Base-by-base conservation (phyloP, 2,329 filamentous ascomycete species). In the Venturia pyrina region DNA sequence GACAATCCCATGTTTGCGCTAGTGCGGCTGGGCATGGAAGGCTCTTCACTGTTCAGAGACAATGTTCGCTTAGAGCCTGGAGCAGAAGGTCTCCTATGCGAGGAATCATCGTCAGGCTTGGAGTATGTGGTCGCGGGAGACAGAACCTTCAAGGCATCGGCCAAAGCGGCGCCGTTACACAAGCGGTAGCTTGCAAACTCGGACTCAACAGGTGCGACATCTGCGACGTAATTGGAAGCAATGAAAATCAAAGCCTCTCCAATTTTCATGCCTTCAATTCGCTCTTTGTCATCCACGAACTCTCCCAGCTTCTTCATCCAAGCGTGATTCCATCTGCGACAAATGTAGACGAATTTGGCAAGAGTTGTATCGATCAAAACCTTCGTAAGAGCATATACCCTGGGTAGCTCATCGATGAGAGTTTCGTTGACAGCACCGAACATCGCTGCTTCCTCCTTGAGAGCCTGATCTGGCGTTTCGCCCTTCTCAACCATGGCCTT, bases 391-490 rank as follows among this genome's bases (percentile, higher is more conserved):
- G 80, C 78, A 63, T 95, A 96, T 19, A 99, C 83, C 73, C 88
- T 88, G 1, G 93, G 93, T 60, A 99, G 82, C 74, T 98, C 93
- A 70, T 93, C 89, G 77, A 96, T 97, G 67, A 98, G 82, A 0
- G 93, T 91, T 68, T 96, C 91, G 73, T 98, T 98, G 67, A 99
- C 81, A 8, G 92, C 91, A 50, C 90, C 85, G 75, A 96, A 99
- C 73, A 96, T 89, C 72, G 96, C 91, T 24, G 92, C 91, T 48
- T 89, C 85, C 70, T 96, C 91, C 19, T 85, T 81, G 4, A 93
- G 88, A 74, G 93, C 95, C 72, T 91, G 89, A 74, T 98, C 93
- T 15, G 91, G 82, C 70, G 91, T 96, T 76, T 96, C 93, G 68
- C 91, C 91, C 43, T 86, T 83, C 57, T 91, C 89, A 72, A 89